A percentile compares a stretch with the other conserved stretches of the same genome.
Conservation (phyloP, 129 eudicot genomes). For the Chrysanthemum makinoi region DNA sequence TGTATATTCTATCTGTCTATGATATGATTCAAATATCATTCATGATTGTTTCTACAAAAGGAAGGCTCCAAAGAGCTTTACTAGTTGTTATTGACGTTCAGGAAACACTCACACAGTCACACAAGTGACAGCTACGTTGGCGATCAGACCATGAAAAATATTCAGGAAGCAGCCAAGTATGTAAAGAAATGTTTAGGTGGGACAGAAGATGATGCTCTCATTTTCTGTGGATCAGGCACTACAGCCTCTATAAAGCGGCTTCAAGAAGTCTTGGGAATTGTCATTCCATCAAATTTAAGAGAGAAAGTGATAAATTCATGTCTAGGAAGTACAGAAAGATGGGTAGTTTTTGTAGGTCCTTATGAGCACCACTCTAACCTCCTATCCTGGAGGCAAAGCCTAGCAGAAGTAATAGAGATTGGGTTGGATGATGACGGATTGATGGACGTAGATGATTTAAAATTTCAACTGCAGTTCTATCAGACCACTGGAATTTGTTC, state of each 20-base stretch:
- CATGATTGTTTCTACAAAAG: too few species aligned
- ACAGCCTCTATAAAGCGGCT: constrained; percentile 81
- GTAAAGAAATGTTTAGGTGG: constrained; percentile 78
- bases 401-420: constrained; percentile 86
- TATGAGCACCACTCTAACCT: constrained; percentile 87
- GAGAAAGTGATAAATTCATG: constrained; percentile 38
- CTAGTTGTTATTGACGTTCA: constrained; percentile 5
- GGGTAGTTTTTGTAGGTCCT: constrained; percentile 92
- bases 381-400: constrained; percentile 76
- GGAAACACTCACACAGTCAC: constrained; percentile 81
- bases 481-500: constrained; percentile 38
- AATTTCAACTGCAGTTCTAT: constrained; percentile 35
- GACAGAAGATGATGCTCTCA: constrained; percentile 48
- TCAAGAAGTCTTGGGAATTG: constrained; percentile 75
- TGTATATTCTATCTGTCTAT: too few species aligned
- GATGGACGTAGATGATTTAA: constrained; percentile 47
- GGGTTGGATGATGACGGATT: constrained; percentile 48
- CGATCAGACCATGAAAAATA: constrained; percentile 43
- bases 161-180: constrained; percentile 44
- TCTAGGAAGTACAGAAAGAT: constrained; percentile 47
- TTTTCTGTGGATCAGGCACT: constrained; percentile 80
- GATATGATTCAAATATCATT: too few species aligned
- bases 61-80: too few species aligned
- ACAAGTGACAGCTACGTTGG: constrained; percentile 87
- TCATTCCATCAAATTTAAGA: constrained; percentile 49